Evolutionary conservation across 495 filamentous ascomycete species (phyloP).

Genomic region (Penicillium daleae): DNA sequence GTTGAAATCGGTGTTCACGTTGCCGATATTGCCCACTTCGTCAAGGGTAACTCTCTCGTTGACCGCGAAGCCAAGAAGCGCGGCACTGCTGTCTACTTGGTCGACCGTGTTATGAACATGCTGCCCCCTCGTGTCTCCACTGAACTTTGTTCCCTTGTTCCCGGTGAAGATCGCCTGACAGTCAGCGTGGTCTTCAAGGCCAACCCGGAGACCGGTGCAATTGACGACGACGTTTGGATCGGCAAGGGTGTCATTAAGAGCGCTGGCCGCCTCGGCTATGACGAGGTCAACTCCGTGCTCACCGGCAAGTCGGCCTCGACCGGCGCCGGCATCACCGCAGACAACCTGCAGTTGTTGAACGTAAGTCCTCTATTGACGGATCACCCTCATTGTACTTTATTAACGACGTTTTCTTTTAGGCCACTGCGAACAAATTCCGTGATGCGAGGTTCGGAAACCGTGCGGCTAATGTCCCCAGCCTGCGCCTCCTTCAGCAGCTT

Average conservation of each 20-base stretch:
- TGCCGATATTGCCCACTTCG: slow-evolving; percentile 93
- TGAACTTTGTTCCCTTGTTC: slow-evolving; percentile 85
- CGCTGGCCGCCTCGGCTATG: slow-evolving; percentile 78
- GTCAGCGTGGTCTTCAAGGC: slow-evolving; percentile 92
- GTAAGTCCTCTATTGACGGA: slow-evolving; percentile 56
- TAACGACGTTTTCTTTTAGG: slow-evolving; percentile 38
- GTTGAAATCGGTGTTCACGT: slow-evolving; percentile 96
- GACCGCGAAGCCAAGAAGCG: slow-evolving; percentile 98
- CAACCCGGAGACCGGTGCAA: slow-evolving; percentile 72
- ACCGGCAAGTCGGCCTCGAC: slow-evolving; percentile 60
- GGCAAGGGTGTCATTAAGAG: slow-evolving; percentile 95
- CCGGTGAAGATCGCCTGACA: slow-evolving; percentile 85
- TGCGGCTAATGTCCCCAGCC: slow-evolving; percentile 74
- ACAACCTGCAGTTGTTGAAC: slow-evolving; percentile 77
- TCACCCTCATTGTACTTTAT: neutral
- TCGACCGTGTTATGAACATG: slow-evolving; percentile 89
- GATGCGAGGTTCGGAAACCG: slow-evolving; percentile 81
- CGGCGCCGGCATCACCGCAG: slow-evolving; percentile 61
- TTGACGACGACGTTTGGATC: slow-evolving; percentile 84
- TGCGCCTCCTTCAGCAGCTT: slow-evolving; percentile 89
- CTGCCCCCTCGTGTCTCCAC: slow-evolving; percentile 81
- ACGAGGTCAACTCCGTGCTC: slow-evolving; percentile 81
- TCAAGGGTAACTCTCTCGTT: slow-evolving; percentile 93
- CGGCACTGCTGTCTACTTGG: slow-evolving; percentile 91
- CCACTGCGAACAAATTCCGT: slow-evolving; percentile 83